Evolutionary conservation across 306 rosid genomes (phyloP).

Genomic region (Lathyrus sativus): DNA sequence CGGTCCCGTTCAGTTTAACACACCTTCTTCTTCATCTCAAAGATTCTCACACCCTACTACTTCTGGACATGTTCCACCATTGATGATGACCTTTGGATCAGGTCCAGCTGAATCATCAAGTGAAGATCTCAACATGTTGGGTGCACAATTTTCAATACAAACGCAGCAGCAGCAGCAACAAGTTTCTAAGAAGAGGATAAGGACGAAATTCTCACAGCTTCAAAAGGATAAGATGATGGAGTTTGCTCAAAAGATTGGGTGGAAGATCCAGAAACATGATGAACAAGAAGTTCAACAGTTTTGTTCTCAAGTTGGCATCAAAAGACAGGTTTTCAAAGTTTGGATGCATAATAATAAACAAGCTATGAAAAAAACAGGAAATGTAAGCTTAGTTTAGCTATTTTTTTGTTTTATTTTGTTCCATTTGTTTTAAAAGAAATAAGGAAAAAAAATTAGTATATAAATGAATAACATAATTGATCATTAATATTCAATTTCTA

Average conservation of each 20-base stretch:
- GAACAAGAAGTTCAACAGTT: constrained; percentile 81
- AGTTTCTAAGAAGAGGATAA: constrained; percentile 65
- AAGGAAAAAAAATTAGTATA: not conserved
- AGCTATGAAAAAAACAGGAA: constrained; percentile 69
- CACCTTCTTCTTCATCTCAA: constrained; percentile 37
- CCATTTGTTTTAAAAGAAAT: constrained; percentile 33
- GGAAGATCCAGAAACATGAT: constrained; percentile 93
- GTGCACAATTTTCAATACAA: constrained; percentile 32
- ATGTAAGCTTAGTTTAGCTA: constrained; percentile 42
- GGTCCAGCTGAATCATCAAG: constrained; percentile 79
- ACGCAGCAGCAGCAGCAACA: not conserved
- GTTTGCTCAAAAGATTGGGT: constrained; percentile 78
- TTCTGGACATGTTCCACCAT: constrained; percentile 51
- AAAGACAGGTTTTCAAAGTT: constrained; percentile 82
- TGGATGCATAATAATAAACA: constrained; percentile 99
- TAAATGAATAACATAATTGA: constrained; percentile 31
- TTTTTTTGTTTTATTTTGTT: not conserved
- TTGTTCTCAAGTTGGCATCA: constrained; percentile 72
- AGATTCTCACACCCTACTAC: constrained; percentile 30
- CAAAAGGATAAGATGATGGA: constrained; percentile 91
- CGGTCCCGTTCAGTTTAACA: constrained; percentile 30
- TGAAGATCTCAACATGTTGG: constrained; percentile 69
- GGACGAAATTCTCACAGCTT: constrained; percentile 74
- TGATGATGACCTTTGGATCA: constrained; percentile 80
- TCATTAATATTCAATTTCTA: constrained; percentile 16